Base-by-base conservation (phyloP, 73 alveolate genomes). In the Paramecium primaurelia region DNA sequence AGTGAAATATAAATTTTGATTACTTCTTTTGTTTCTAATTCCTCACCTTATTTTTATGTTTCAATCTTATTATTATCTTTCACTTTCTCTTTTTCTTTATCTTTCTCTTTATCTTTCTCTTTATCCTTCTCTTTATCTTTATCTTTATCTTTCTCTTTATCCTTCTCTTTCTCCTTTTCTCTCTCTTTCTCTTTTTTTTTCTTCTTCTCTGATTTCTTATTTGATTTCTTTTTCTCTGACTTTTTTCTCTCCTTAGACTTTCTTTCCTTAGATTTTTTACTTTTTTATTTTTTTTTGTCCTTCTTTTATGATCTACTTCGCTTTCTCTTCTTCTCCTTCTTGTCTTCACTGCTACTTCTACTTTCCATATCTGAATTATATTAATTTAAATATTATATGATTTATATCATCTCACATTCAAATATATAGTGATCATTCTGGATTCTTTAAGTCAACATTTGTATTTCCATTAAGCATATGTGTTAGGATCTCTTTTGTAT, bases 401-500 rank as follows among this genome's bases (percentile, higher is more conserved):
- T 64, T 64, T 64, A 64, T 54, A 54, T 64, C 45, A 64, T 64
- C 49, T 64, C 83, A 64, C 83, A 64, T 30, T 64, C 83, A 64
- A 34, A 28, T 64, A 11, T 25, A 34, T 64, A 64, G 83, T 64
- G 83, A 64, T 64, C 83, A 64, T 64, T 64, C 83, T 64, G 83
- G 83, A 8, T 64, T 64, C 83, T 64, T 64, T 34, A 34, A 34
- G 11, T 64, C 83, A 4, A 64, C 45, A 64, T 64, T 64, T 2
- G 83, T 22, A 7, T 64, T 64, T 45, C 91, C 91, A 92, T 83
- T 92, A 49, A 97, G 88, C 99, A 97, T 97, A 59, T 93, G 97
- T 59, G 98, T 95, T 32, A 98, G 92, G 58, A 98, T 98, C 80
- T 98, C 99, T 93, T 98, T 98, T 37, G 98, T 96, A 86, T 95